Evolutionary conservation across 495 filamentous ascomycete species (phyloP).

Genomic region (Penicillium coprophilum): DNA sequence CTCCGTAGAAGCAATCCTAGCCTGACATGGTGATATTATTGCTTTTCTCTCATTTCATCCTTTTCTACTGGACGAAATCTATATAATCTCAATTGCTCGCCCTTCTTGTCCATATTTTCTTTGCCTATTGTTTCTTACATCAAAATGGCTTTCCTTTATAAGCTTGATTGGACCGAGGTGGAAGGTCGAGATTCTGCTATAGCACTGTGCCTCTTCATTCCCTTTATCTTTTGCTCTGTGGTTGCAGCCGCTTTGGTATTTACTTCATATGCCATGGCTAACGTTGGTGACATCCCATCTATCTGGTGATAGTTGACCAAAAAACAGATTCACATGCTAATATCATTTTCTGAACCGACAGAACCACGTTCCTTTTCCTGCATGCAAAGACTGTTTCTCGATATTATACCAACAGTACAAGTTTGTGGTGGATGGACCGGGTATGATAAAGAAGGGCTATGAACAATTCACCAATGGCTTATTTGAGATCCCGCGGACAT

Average conservation of each 20-base stretch:
- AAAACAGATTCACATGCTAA: neutral
- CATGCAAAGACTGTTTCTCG: constrained; percentile 9
- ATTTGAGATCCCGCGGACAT: constrained; percentile 30
- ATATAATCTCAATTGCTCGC: neutral
- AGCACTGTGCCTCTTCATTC: neutral
- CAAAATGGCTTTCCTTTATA: neutral
- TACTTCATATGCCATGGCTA: constrained; percentile 19
- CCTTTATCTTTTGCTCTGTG: constrained; percentile 1
- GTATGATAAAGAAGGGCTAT: constrained; percentile 22
- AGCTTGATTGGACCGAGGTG: neutral
- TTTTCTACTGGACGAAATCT: neutral
- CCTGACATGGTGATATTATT: neutral
- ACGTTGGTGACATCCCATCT: constrained; percentile 16
- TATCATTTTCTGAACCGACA: neutral
- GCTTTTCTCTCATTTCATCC: neutral
- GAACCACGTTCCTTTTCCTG: constrained; percentile 16
- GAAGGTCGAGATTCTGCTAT: neutral
- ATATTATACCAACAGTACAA: constrained; percentile 25
- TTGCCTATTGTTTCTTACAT: neutral
- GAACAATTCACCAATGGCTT: constrained; percentile 15
- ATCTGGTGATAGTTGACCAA: neutral
- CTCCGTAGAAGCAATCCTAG: neutral
- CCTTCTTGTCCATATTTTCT: neutral
- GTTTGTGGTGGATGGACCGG: constrained; percentile 24
- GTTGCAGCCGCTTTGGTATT: constrained; percentile 10